Conservation (phyloP, 805 yeast species). For the Barnettozyma sp. region DNA sequence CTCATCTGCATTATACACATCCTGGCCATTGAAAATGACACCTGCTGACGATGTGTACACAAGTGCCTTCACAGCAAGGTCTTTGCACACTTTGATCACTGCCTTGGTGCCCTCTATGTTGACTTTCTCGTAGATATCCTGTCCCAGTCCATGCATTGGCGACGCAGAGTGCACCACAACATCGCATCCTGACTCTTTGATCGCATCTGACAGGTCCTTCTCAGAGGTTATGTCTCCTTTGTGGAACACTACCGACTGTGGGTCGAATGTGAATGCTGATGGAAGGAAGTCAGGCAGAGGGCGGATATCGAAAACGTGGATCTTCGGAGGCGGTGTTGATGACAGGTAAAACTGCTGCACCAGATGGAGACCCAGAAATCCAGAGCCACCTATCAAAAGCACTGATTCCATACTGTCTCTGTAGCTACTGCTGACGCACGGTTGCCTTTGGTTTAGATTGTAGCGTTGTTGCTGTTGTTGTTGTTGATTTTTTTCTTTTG, state of each 20-base stretch:
- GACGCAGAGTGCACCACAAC: constrained; percentile 95
- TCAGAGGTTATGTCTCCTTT: constrained; percentile 81
- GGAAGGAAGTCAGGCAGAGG: constrained; percentile 73
- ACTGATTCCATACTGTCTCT: constrained; percentile 35
- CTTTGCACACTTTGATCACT: constrained; percentile 57
- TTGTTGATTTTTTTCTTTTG: background rate
- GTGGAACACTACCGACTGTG: constrained; percentile 48
- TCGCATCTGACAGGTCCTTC: constrained; percentile 59
- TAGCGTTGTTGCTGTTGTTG: no score
- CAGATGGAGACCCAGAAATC: constrained; percentile 87
- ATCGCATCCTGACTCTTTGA: constrained; percentile 50
- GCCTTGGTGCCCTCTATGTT: constrained; percentile 85
- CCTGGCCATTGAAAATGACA: constrained; percentile 93
- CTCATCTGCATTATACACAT: constrained; percentile 88
- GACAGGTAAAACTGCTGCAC: constrained; percentile 79
- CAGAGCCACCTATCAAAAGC: constrained; percentile 90
- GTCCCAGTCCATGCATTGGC: constrained; percentile 86
- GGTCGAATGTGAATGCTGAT: constrained; percentile 66
- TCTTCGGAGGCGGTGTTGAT: constrained; percentile 56
- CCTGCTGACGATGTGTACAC: constrained; percentile 98
- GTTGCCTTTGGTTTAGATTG: background rate
- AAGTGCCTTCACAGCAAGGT: constrained; percentile 47
- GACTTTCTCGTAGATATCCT: constrained; percentile 78
- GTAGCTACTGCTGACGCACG: background rate
- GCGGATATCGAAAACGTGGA: constrained; percentile 87